Evolutionary conservation across 345 rosid genomes (phyloP).

Genomic region (Camelina laxa): DNA sequence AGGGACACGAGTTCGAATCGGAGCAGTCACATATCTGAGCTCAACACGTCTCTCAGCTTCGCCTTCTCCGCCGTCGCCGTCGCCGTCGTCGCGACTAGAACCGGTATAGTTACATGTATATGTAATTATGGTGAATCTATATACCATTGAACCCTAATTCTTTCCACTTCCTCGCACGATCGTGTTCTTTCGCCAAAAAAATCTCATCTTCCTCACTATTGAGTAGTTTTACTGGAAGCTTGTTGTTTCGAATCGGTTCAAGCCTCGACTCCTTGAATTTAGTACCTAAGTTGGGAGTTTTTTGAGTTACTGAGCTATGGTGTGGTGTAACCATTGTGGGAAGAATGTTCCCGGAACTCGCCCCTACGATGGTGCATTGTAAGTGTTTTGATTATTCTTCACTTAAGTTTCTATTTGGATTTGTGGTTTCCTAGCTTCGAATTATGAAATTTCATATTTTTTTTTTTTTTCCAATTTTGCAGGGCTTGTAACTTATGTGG

Average conservation of each 20-base stretch:
- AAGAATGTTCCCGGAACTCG: conserved; percentile 38
- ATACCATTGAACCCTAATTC: conserved; percentile 21
- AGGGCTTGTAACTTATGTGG: conserved; percentile 46
- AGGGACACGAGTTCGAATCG: conserved; percentile 14
- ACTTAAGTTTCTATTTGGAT: conserved; percentile 1
- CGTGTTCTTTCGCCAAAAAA: not conserved
- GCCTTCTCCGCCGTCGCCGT: conserved; percentile 18
- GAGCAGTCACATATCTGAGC: conserved; percentile 9
- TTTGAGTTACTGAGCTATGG: conserved; percentile 33
- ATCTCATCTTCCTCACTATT: not conserved
- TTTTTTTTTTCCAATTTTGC: not conserved
- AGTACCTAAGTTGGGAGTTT: conserved; percentile 22
- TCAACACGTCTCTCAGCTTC: conserved; percentile 17
- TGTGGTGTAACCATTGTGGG: conserved; percentile 43
- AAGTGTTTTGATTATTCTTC: conserved; percentile 17
- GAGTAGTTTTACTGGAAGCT: conserved; percentile 6
- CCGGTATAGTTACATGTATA: not conserved
- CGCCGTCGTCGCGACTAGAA: not conserved
- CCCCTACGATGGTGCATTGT: conserved; percentile 43
- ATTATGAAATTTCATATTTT: not conserved
- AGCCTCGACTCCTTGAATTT: not conserved
- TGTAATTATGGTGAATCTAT: not conserved
- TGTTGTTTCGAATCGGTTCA: conserved; percentile 22
- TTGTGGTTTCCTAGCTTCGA: conserved; percentile 6
- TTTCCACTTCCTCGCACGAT: conserved; percentile 22